Percentiles rank a stretch among this genome's conserved stretches.
These are phyloP conservation scores for Teratosphaeria destructans DNA, from an alignment of 2,329 filamentous ascomycete species.

Conservation along the genomic window DNA sequence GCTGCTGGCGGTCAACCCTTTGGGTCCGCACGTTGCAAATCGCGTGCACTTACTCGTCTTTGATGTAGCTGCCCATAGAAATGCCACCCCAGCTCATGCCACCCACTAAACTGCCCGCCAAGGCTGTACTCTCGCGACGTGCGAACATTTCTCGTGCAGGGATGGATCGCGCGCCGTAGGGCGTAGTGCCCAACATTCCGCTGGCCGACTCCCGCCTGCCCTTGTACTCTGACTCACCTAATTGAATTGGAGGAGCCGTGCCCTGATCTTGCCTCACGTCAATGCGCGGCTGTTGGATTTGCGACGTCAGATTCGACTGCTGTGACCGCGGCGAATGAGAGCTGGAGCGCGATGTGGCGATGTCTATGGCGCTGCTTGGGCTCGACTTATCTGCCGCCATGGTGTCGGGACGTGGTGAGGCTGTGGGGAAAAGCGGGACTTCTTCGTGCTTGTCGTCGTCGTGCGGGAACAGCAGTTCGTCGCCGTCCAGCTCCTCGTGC, in stretches of 20 bases:
- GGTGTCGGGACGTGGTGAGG: constrained; percentile 9
- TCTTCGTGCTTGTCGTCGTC: constrained; percentile 13
- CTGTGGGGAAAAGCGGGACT: constrained; percentile 14
- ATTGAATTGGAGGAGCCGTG: constrained; percentile 3
- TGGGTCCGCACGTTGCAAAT: neutral
- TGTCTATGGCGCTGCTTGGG: constrained; percentile 52
- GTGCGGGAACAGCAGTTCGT: constrained; percentile 22
- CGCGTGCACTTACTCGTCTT: constrained; percentile 74
- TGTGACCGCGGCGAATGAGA: constrained; percentile 50
- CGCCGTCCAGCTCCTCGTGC: constrained; percentile 17
- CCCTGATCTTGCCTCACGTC: constrained; percentile 26
- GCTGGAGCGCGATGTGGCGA: constrained; percentile 40
- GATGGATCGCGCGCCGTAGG: constrained; percentile 51
- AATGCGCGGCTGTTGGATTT: constrained; percentile 42
- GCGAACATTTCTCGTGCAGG: constrained; percentile 43
- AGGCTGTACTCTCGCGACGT: constrained; percentile 45
- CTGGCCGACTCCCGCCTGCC: constrained; percentile 45
- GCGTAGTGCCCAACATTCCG: constrained; percentile 38
- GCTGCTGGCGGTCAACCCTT: constrained; percentile 49
- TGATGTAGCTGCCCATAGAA: constrained; percentile 92
- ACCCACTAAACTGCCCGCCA: constrained; percentile 50
- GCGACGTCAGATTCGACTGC: constrained; percentile 53
- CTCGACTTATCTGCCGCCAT: constrained; percentile 15
- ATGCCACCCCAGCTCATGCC: constrained; percentile 97
- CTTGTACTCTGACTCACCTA: constrained; percentile 1